These are phyloP conservation scores for Novymonas esmeraldas DNA, from an alignment of 208 protist genomes.

Conservation along the genomic window DNA sequence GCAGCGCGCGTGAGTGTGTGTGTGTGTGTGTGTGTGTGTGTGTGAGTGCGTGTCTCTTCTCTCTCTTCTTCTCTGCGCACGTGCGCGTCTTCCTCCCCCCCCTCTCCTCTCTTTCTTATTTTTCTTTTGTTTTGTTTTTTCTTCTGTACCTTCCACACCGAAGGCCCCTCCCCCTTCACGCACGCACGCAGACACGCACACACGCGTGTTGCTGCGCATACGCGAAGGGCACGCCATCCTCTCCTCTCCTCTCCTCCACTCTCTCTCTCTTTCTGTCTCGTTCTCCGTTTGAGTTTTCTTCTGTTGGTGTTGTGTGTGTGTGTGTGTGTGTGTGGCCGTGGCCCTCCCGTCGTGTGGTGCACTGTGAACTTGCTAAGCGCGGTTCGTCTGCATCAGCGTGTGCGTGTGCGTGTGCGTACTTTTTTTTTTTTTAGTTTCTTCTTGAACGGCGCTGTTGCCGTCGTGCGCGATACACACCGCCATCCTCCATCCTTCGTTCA, in stretches of 20 bases:
- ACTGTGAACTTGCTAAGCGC: neutral
- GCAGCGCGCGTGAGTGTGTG: neutral
- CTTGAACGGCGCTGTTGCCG: neutral
- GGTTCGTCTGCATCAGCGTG: too few species aligned
- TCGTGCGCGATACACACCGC: neutral
- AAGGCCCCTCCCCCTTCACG: neutral
- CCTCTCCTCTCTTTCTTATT: too few species aligned
- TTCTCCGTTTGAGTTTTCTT: neutral
- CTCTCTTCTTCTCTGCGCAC: too few species aligned
- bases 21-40: conserved; percentile 3
- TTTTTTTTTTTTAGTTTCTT: neutral
- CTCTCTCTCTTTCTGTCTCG: neutral
- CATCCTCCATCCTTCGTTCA: neutral
- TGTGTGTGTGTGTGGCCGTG: too few species aligned
- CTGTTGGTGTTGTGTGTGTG: neutral
- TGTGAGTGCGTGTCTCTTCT: neutral
- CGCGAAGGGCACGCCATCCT: too few species aligned
- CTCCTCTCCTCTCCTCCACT: neutral
- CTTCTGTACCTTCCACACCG: neutral
- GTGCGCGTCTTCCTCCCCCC: too few species aligned
- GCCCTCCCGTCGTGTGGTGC: neutral
- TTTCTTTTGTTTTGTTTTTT: too few species aligned
- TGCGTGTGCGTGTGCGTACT: too few species aligned
- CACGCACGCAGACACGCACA: too few species aligned
- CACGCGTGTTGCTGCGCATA: too few species aligned